Evolutionary conservation across 2,329 filamentous ascomycete genomes (phyloP).

Genomic region (Fusarium oxysporum): DNA sequence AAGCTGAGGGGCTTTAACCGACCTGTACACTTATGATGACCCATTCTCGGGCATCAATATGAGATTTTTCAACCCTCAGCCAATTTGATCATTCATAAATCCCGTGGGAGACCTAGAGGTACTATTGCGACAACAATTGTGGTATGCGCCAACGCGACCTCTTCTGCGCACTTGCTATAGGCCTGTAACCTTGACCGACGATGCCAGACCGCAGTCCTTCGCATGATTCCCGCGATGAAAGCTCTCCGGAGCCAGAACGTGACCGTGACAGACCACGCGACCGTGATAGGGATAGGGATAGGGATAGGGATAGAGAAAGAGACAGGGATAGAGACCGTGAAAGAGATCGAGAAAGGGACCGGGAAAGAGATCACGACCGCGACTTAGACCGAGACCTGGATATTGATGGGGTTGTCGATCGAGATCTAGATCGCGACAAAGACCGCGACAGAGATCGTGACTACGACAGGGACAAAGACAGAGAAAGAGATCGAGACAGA

Average conservation of each 20-base stretch:
- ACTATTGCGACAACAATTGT: constrained; percentile 28
- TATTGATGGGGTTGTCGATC: constrained; percentile 12
- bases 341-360: not conserved
- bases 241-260: constrained; percentile 36
- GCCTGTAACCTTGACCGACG: constrained; percentile 23
- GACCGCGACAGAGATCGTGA: constrained; percentile 9
- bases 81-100: constrained; percentile 4
- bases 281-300: constrained; percentile 10
- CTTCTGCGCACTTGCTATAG: constrained; percentile 20
- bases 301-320: not conserved
- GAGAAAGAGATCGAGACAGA: constrained; percentile 17
- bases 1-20: constrained; percentile 42
- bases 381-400: constrained; percentile 16
- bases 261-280: constrained; percentile 24
- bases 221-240: constrained; percentile 40
- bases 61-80: constrained; percentile 9
- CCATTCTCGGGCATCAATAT: constrained; percentile 26
- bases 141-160: constrained; percentile 32
- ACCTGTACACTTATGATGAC: constrained; percentile 26
- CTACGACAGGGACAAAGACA: constrained; percentile 16
- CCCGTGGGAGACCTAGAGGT: not conserved
- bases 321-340: constrained; percentile 3
- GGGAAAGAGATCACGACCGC: not conserved
- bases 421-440: constrained; percentile 8
- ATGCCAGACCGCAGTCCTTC: constrained; percentile 41